Base-by-base conservation (phyloP, 441 rosid genomes). In the Bocquillonia castaneifolia region DNA sequence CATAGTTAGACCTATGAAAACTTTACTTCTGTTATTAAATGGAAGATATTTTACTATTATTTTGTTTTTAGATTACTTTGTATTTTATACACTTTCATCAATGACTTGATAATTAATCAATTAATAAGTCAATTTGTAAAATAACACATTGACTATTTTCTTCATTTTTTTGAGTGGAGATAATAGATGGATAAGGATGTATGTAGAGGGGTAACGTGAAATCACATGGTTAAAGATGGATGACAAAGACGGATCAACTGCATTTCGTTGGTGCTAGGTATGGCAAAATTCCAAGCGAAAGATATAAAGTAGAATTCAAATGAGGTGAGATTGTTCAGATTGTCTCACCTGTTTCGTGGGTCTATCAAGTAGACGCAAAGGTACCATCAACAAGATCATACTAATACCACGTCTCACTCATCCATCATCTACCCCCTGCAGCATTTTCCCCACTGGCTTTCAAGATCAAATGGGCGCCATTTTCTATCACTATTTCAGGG, bases 191-290 rank as follows among this genome's bases (percentile, higher is more conserved):
- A 66, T 18, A 17, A 54, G 29, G 26, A 39, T 42, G 39, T 40
- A 18, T 28, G 13, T 56, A 28, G 17, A 28, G 40, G 40, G 20
- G 13, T 28, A n/a, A 5, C 32, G 34, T 18, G 50, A 32, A 70
- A 48, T 37, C 51, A 51, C 58, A 54, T 20, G 28, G 50, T 23
- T 32, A 45, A 53, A 54, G 54, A 15, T 40, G 54, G 55, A 17
- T 56, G 74, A 64, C 10, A 32, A 29, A 31, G 74, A 71, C 67
- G 26, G 63, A 32, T 64, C 26, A 56, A 12, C 59, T 45, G 64
- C 58, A 64, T 48, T 34, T 18, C 45, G 26, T 32, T 60, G 63
- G 48, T 61, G 60, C 22, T 28, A 34, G 13, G 28, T 10, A 23
- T 36, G 28, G 42, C 18, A 37, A 42, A 44, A 20, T 58, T 56